Conservation (phyloP, 192 early-diverging fungal genomes). For the Linnemannia schmuckeri region DNA sequence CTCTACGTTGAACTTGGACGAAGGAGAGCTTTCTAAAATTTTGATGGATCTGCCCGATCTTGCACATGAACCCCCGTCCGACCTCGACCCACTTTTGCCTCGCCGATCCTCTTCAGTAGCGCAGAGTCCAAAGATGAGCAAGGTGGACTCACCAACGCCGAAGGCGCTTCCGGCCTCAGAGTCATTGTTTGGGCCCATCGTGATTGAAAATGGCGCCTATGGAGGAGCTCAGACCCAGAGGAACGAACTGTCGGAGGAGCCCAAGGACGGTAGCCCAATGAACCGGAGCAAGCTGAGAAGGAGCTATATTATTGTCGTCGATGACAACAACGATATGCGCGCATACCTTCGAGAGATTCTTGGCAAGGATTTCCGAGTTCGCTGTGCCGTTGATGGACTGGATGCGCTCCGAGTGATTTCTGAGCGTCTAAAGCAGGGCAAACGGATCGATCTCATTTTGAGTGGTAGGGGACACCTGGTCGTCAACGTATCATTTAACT, state of each 20-base stretch:
- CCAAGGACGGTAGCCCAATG: neutral
- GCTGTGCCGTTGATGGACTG: constrained; percentile 53
- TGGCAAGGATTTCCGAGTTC: constrained; percentile 50
- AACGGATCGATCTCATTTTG: constrained; percentile 51
- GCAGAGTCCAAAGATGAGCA: constrained; percentile 14
- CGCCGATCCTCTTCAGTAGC: neutral
- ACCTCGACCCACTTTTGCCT: neutral
- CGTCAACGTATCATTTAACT: neutral
- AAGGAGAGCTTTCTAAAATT: constrained; percentile 32
- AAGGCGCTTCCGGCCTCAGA: neutral
- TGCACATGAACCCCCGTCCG: neutral
- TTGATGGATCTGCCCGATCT: constrained; percentile 26
- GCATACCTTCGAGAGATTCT: constrained; percentile 47
- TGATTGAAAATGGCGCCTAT: constrained; percentile 17
- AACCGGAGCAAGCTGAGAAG: neutral
- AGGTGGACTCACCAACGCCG: neutral
- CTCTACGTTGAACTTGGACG: constrained; percentile 25
- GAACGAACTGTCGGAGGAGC: neutral
- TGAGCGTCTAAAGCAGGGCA: constrained; percentile 35
- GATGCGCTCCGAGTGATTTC: constrained; percentile 51
- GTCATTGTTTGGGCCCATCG: neutral
- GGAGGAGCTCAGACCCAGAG: neutral
- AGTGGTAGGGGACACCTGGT: constrained; percentile 43
- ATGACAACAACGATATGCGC: constrained; percentile 67
- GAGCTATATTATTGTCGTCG: constrained; percentile 56